Base-by-base conservation (phyloP, 2,329 filamentous ascomycete genomes). In the Colletotrichum eremochloae region DNA sequence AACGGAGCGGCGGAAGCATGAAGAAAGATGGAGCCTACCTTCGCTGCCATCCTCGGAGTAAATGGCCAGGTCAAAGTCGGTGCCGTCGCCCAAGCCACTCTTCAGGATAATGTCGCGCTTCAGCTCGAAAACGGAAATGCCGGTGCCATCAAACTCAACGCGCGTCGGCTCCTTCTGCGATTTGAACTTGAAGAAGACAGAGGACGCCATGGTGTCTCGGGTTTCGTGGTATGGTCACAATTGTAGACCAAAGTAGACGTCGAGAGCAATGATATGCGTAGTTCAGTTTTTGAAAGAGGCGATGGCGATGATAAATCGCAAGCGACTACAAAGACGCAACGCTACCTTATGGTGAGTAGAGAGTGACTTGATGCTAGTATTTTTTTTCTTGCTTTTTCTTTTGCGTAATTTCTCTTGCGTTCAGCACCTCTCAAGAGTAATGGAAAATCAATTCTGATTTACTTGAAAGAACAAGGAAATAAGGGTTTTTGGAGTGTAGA, bases 141-240 rank as follows among this genome's bases (percentile, higher is more conserved):
- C 94, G 78, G 96, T 98, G 80, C 96, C 96, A 84, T 99, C 96
- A 83, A 99, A 98, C 80, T 95, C 94, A 79, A 99, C 95, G 80
- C 95, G 91, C 70, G 94, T 94, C 73, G 95, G 94, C 81, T 98
- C 96, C 86, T 95, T 98, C 81, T 97, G 95, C 77, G 96, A 98
- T 86, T 98, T 98, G 92, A 99, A 99, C 86, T 97, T 97, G 93
- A 98, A 99, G 85, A 98, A 98, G 80, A 99, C 96, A 76, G 95
- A 98, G 69, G 96, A 97, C 81, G 94, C 91, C 95, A 98, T 98
- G 79, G 79, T 90, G 85, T 63, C 48, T 64, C 31, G 50, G 31
- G 24, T 38, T 44, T 56, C 44, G 53, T 63, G 12, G 29, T 56
- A 18, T 65, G 61, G 40, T 50, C 52, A 72, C 66, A 55, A 46